These are phyloP conservation scores for Exophiala bonariae DNA, from an alignment of 2,329 filamentous ascomycete species.

Conservation along the genomic window DNA sequence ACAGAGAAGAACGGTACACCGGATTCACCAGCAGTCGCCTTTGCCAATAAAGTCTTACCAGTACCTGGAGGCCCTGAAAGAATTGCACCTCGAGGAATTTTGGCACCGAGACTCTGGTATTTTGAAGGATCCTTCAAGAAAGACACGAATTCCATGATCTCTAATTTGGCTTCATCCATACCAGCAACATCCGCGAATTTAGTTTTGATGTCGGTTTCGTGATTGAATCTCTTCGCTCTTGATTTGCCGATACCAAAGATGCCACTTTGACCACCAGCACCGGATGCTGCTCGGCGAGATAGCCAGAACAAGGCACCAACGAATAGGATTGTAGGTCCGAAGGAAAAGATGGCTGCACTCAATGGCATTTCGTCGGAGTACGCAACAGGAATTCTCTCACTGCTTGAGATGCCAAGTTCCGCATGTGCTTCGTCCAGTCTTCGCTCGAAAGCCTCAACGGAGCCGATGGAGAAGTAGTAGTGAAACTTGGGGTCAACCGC, in stretches of 20 bases:
- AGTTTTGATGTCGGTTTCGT: conserved; percentile 92
- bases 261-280: conserved; percentile 66
- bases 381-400: conserved; percentile 90
- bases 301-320: conserved; percentile 81
- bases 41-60: conserved; percentile 95
- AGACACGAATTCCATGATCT: conserved; percentile 99
- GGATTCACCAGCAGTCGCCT: conserved; percentile 96
- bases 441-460: conserved; percentile 87
- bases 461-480: conserved; percentile 96
- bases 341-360: conserved; percentile 71
- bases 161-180: conserved; percentile 95
- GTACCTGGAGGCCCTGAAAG: conserved; percentile 97
- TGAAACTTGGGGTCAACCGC: conserved; percentile 68
- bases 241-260: conserved; percentile 97
- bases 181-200: conserved; percentile 97
- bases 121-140: conserved; percentile 92
- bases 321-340: conserved; percentile 84
- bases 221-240: conserved; percentile 94
- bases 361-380: conserved; percentile 77
- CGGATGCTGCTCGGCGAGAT: conserved; percentile 70
- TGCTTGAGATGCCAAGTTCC: conserved; percentile 78
- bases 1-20: conserved; percentile 98
- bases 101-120: conserved; percentile 91
- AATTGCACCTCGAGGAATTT: conserved; percentile 96
- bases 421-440: conserved; percentile 84